Percentiles rank a stretch among this genome's conserved stretches.
These are phyloP conservation scores for Penicillium odoratum DNA, from an alignment of 495 filamentous ascomycete genomes.

Conservation along the genomic window DNA sequence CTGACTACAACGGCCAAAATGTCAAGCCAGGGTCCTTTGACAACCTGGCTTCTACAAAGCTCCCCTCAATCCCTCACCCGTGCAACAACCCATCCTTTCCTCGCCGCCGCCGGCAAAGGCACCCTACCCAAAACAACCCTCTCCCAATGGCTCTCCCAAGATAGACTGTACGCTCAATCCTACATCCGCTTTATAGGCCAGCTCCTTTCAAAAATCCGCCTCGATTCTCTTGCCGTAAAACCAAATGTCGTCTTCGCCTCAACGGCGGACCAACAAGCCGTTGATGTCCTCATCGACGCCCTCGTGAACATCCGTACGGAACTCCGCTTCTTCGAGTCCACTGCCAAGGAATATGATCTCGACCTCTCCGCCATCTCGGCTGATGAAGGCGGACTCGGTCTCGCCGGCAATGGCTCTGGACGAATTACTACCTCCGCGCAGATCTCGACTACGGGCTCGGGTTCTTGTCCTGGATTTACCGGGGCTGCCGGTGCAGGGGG, in stretches of 20 bases:
- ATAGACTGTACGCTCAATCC: constrained; percentile 71
- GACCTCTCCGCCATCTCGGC: constrained; percentile 46
- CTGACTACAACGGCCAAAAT: constrained; percentile 14
- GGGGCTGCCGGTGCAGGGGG: constrained; percentile 3
- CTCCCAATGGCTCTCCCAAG: constrained; percentile 71
- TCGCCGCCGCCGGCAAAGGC: constrained; percentile 64
- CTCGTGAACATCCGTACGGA: constrained; percentile 67
- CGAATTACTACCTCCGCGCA: constrained; percentile 19
- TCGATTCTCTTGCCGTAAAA: constrained; percentile 46
- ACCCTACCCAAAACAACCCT: constrained; percentile 55
- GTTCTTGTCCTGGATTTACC: constrained; percentile 22
- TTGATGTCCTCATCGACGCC: constrained; percentile 62
- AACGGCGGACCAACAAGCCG: constrained; percentile 44
- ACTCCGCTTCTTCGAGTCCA: constrained; percentile 66
- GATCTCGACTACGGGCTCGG: constrained; percentile 23
- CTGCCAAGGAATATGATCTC: constrained; percentile 60
- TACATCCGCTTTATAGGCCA: constrained; percentile 68
- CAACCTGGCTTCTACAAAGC: constrained; percentile 29
- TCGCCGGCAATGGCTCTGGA: constrained; percentile 7
- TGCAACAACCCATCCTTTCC: constrained; percentile 69
- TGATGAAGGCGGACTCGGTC: constrained; percentile 20
- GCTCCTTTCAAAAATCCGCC: constrained; percentile 62
- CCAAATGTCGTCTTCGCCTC: constrained; percentile 16
- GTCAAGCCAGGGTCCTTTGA: constrained; percentile 30
- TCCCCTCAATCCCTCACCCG: constrained; percentile 41